Base-by-base conservation (phyloP, 192 early-diverging fungal species). In the Backusella macrospora region DNA sequence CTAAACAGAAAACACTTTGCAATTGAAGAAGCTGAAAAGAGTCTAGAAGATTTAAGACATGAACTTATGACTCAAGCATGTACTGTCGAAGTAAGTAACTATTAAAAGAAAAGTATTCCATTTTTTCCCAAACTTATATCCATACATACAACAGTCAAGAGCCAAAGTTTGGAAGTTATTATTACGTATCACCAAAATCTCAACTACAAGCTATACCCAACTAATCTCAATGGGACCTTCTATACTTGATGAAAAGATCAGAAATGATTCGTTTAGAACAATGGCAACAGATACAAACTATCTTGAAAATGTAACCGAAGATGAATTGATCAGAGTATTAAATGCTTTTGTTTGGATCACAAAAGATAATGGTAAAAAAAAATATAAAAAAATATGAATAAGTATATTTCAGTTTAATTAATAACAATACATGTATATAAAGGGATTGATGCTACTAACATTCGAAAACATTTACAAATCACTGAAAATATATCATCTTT, bases 201-300 rank as follows among this genome's bases (percentile, higher is more conserved):
- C 90, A 55, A 85, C 89, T 0, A 74, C 85, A 21, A 92, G 92
- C 46, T 98, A 97, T 70, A 80, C 90, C n/a, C 78, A 78, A 1
- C 81, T 95, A 0, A 86, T 96, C 45, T 79, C 87, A 13, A 82
- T 86, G 49, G 93, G 94, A 21, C 90, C 90, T 16, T 92, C 90
- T n/a, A 48, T 71, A 0, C 88, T 92, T 13, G 90, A 91, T 13
- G 89, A 88, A 63, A 96, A 96, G 78, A 93, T 98, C 76, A 84
- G 91, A 72, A 95, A 98, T 78, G 96, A 98, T 77, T 91, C 94
- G 0, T 95, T 96, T 78, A 78, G 94, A 40, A 96, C 95, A 2
- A 80, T 96, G 79, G 87, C 91, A 0, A 95, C 88, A 3, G 95
- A 98, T 82, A 79, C 80, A 34, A 87, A 86, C 55, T 97, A 96